Evolutionary conservation across 2,329 filamentous ascomycete genomes (phyloP), one percentile per base, ranked within the genome.

Genomic region (Ciborinia camelliae): DNA sequence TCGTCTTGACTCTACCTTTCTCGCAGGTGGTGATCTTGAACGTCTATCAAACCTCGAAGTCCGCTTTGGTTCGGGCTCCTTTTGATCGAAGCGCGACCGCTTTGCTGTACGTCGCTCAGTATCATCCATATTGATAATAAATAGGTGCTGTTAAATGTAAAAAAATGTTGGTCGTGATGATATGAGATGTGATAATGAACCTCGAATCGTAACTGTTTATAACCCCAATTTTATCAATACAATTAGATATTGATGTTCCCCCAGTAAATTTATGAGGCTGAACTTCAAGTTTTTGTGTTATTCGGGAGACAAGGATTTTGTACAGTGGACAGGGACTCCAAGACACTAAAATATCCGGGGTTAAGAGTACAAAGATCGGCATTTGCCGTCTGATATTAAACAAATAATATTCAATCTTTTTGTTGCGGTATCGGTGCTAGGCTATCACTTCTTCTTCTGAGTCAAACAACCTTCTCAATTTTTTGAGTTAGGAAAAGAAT

Each of bases 1-100:
- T 75, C 94, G 88, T 71, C 83, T 81, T 53, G 85, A 79, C 68
- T 96, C 91, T 32, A 86, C 81, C 71, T 87, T 85, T 73, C 86
- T 84, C 32, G 82, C 78, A 66, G 79, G 78, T 28, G 92, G 92
- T 39, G 92, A 97, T 70, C 92, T 90, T 65, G 95, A 98, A 72
- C 95, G 90, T 72, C 93, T 87, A 79, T 97, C 94, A 78, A 97
- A 97, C 75, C 93, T 86, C 58, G 92, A 96, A 51, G 84, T 75
- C 71, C 87, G 84, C 73, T 88, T 89, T 65, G 90, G 86, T 74
- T 95, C 91, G 7, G 90, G 87, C 76, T 94, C 91, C 54, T 88
- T 95, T 77, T 96, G 91, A 76, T 98, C 94, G 78, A 98, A 97
- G 77, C 94, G 92, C 74, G 92, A 97, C 68, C 92, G 90, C 82